phyloP scores from a whole-genome alignment of 176 grass and related monocot species.

The Oryza longistaminata region DNA sequence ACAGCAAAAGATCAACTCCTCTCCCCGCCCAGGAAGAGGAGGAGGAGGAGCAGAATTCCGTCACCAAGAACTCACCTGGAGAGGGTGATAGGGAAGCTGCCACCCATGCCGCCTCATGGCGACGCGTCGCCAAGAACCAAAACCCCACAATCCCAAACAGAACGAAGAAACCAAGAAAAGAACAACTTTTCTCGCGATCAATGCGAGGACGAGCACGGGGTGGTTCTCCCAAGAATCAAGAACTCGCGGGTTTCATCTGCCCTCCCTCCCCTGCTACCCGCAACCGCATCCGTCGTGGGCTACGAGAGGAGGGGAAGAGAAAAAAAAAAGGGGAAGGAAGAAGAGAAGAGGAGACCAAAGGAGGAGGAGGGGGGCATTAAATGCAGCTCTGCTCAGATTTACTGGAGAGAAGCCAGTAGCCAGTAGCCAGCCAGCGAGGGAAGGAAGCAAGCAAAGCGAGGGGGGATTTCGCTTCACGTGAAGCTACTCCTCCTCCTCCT shows the following conservation, averaged over 20 bases:
- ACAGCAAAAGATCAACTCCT: neutral
- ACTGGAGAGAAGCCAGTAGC: conserved; percentile 13
- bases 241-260: neutral
- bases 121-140: conserved; percentile 1
- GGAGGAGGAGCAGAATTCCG: conserved; percentile 21
- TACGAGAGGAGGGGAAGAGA: neutral
- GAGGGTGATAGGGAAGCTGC: conserved; percentile 97
- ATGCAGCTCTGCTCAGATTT: conserved; percentile 55
- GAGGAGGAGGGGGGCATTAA: conserved; percentile 38
- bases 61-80: conserved; percentile 52
- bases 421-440: neutral
- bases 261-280: neutral
- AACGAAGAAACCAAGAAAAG: neutral
- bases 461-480: conserved; percentile 41
- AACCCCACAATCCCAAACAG: neutral
- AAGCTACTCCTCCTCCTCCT: conserved; percentile 19
- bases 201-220: neutral
- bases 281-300: conserved; percentile 19
- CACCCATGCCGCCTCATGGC: conserved; percentile 95
- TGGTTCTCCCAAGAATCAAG: neutral
- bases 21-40: neutral
- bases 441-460: too few relatives aligned
- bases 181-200: conserved; percentile 23
- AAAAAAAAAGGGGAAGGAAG: neutral
- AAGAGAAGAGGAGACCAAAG: neutral